phyloP scores from a whole-genome alignment of 1,284 basidiomycete genomes.

The Vanrija humicola region DNA sequence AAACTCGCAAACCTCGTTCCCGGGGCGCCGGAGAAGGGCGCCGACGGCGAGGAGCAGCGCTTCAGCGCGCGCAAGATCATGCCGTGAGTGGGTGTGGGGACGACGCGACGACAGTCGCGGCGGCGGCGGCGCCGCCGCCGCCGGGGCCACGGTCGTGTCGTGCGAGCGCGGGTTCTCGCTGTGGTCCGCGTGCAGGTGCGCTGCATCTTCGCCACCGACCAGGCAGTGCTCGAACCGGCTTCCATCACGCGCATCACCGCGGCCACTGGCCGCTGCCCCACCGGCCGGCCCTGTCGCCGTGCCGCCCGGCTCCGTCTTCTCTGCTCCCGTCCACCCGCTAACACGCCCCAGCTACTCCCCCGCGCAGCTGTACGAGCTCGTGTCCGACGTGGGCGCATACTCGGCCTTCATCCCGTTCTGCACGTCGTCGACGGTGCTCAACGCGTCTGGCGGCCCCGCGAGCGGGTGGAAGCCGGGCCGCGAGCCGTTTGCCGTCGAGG shows the following conservation, averaged over 20 bases:
- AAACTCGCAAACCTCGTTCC: constrained; percentile 35
- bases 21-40: constrained; percentile 1
- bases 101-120: no score
- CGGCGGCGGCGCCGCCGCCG: no score
- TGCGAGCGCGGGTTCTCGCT: no score
- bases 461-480: constrained; percentile 39
- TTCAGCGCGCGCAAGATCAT: constrained; percentile 65
- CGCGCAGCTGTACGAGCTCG: constrained; percentile 75
- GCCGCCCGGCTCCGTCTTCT: not conserved
- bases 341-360: constrained; percentile 58
- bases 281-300: not conserved
- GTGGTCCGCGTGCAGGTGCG: no score
- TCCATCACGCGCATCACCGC: no score
- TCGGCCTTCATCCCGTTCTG: constrained; percentile 87
- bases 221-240: no score
- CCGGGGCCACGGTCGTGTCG: not conserved
- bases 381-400: constrained; percentile 84
- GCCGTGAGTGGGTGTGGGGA: constrained; percentile 57
- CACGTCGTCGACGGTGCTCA: constrained; percentile 66
- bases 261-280: not conserved
- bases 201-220: no score
- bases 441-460: constrained; percentile 19
- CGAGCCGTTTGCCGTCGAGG: constrained; percentile 61
- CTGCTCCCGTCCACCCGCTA: not conserved
- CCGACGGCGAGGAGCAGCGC: constrained; percentile 35